Base-by-base conservation (phyloP, 2,329 filamentous ascomycete genomes). In the Epichloe typhina region DNA sequence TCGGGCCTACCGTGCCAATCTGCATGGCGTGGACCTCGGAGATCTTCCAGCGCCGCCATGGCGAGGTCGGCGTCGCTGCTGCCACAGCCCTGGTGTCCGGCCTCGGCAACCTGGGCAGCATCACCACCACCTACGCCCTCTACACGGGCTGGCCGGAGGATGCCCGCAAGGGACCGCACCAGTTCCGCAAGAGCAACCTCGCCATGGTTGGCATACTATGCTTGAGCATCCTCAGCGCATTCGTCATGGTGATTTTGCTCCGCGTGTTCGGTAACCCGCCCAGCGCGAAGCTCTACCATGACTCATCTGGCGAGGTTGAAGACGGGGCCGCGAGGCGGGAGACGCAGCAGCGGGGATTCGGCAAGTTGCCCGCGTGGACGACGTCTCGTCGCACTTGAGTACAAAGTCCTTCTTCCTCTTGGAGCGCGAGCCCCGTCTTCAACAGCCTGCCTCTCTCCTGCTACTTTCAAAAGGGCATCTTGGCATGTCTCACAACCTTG, bases 11-110 rank as follows among this genome's bases (percentile, higher is more conserved):
- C 0, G 88, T 95, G 1, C 89, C 89, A 11, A 91, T 91, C 61
- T 91, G 86, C 65, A 95, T 95, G 89, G 84, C 88, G 37, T 95
- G 89, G 89, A 88, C 86, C 35, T 87, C 82, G 55, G 86, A 95
- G 67, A 84, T 95, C 61, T 95, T 95, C 72, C 88, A 95, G 69
- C 78, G 79, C 35, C 84, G 89, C 12, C 89, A 95, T 62, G 88
- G 89, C 45, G 89, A 95, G 66, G 87, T 95, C 21, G 89, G 89
- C 50, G 88, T 95, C 6, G 89, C 89, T 4, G 85, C 89, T 13
- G 88, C 89, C 0, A 82, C 85, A 2, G 89, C 89, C 3, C 74
- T 95, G 11, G 89, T 95, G 1, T 93, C 87, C 0, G 89, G 89
- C 1, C 73, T 94, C 39, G 89, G 89, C 0, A 95, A 95, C 61